Evolutionary conservation across 163 green algal genomes (phyloP).

Genomic region (Prototheca stagnorum): DNA sequence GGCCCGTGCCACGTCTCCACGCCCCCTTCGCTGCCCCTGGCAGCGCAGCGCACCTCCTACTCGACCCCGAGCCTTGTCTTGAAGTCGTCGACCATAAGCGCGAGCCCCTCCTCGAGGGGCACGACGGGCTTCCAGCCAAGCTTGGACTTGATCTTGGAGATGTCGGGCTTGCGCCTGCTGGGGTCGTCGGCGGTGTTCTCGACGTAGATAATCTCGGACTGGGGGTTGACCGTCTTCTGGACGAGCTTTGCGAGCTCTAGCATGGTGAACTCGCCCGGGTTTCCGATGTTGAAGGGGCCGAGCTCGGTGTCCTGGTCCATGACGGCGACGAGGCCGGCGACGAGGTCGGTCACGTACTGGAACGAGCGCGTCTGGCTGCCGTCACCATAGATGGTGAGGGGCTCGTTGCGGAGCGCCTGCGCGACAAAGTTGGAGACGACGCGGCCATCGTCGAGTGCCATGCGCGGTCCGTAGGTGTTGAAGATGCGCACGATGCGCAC

Average conservation of each 20-base stretch:
- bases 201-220: conserved; percentile 57
- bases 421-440: conserved; percentile 98
- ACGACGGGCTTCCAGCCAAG: conserved; percentile 91
- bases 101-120: conserved; percentile 65
- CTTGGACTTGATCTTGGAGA: conserved; percentile 68
- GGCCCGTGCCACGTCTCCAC: no score
- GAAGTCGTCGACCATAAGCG: conserved; percentile 91
- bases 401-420: conserved; percentile 68
- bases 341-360: conserved; percentile 80
- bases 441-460: conserved; percentile 95
- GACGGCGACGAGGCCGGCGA: conserved; percentile 73
- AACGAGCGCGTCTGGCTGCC: conserved; percentile 96
- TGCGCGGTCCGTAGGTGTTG: conserved; percentile 98
- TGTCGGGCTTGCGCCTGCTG: conserved; percentile 79
- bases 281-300: conserved; percentile 97
- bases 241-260: conserved; percentile 86
- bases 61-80: no score
- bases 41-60: no score
- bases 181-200: conserved; percentile 96
- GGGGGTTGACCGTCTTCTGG: conserved; percentile 79
- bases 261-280: conserved; percentile 98
- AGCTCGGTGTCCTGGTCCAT: conserved; percentile 88
- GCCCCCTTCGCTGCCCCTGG: no score
- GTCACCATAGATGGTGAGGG: conserved; percentile 96
- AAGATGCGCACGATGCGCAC: conserved; percentile 98